Conservation (phyloP, 257 asterid genomes). For the Catharanthus roseus region DNA sequence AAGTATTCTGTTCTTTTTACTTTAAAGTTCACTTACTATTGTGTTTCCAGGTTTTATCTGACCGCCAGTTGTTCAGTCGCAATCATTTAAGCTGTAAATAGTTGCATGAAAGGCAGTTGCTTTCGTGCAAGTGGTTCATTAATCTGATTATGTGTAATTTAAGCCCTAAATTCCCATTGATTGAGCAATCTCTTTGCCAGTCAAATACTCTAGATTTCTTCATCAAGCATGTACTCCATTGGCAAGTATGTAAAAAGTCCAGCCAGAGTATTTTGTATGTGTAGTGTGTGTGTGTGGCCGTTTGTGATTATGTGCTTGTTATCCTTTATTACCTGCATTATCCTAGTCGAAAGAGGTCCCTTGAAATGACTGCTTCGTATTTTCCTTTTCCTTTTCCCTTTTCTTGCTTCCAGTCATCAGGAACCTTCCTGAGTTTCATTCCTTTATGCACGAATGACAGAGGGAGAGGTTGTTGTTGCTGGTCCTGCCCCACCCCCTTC, state of each 20-base stretch:
- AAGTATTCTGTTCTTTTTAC: neutral
- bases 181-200: neutral
- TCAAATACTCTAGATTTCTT: neutral
- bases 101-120: neutral
- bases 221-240: neutral
- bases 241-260: neutral
- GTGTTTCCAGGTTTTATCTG: neutral
- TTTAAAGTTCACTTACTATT: neutral
- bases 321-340: neutral
- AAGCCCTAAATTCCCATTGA: neutral
- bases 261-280: neutral
- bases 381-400: too few relatives aligned
- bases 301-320: neutral
- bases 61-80: neutral
- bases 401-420: neutral
- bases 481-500: neutral
- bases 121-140: neutral
- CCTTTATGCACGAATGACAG: neutral
- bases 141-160: neutral
- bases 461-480: neutral
- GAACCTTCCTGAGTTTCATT: neutral
- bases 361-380: neutral
- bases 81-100: neutral
- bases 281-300: neutral
- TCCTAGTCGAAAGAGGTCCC: neutral